A percentile compares a stretch with the other conserved stretches of the same genome.
These are phyloP conservation scores for Fusarium nematophilum DNA, from an alignment of 2,329 filamentous ascomycete species.

Conservation along the genomic window DNA sequence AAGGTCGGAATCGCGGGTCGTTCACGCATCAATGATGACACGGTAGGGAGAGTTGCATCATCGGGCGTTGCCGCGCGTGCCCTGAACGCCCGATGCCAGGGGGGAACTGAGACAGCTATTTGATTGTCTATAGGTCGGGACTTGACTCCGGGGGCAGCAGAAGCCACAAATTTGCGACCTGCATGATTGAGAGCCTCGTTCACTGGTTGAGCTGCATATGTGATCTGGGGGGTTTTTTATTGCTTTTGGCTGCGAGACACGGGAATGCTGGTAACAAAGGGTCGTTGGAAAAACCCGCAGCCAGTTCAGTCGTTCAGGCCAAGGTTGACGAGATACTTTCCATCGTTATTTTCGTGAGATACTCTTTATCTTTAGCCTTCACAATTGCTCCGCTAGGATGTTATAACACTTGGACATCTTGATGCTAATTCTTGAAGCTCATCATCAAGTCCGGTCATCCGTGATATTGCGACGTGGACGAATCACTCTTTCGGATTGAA, in stretches of 20 bases:
- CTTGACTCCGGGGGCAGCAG: constrained; percentile 1
- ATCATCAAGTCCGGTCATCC: too few species aligned
- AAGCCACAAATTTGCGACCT: constrained; percentile 20
- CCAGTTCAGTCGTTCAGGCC: too few species aligned
- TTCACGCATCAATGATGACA: constrained; percentile 24
- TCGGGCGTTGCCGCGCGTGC: constrained; percentile 24
- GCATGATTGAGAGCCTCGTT: constrained; percentile 8
- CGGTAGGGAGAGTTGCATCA: constrained; percentile 25
- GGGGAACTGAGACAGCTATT: constrained; percentile 17
- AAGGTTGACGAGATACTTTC: too few species aligned
- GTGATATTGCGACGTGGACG: neutral
- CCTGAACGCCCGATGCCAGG: constrained; percentile 22
- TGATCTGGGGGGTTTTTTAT: constrained; percentile 9
- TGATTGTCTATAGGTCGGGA: constrained; percentile 2
- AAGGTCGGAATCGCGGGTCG: neutral
- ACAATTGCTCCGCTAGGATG: too few species aligned
- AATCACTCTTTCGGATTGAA: neutral
- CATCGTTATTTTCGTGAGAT: neutral
- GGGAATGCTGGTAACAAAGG: neutral
- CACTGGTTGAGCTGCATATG: constrained; percentile 20
- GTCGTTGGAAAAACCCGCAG: neutral
- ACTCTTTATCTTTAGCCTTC: too few species aligned
- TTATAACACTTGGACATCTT: too few species aligned
- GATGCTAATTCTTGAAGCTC: too few species aligned
- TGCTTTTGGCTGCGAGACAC: neutral